Base-by-base conservation (phyloP, 208 protist genomes). In the Leishmania braziliensis region DNA sequence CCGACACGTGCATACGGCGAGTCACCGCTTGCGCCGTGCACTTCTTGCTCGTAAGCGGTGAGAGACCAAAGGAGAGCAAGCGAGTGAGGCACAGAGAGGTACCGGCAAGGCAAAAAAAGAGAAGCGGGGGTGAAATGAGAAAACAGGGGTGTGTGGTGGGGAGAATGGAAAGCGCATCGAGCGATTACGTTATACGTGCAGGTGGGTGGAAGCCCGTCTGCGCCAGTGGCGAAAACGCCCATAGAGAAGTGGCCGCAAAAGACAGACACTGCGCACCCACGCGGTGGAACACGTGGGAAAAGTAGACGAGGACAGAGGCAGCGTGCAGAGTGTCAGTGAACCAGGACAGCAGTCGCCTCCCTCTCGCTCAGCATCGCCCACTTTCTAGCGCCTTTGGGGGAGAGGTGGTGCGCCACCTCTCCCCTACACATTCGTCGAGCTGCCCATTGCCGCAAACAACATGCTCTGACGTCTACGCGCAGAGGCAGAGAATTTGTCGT, bases 71-170 rank as follows among this genome's bases (percentile, higher is more conserved):
- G 20, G 20, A n/a, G 60, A 65, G 60, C 60, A 9, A 65, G 43
- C 43, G 60, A 65, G 16, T 29, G 26, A 65, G 26, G 1, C 43
- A 46, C 43, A 46, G 43, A 46, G 43, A 46, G 60, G 29, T 65
- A 29, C n/a, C 60, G 29, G 26, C 23, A 14, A 58, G 54, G 20
- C 54, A 81, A 58, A 70, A 70, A 87, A 69, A 53, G 63, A 54
- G 56, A 78, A 69, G 50, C 2, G 29, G 50, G 63, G n/a, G 54
- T 46, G 72, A 63, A 46, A 68, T 20, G 53, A 39, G 9, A 51
- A 56, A 76, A 62, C 39, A 26, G 36, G 18, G 14, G 14, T 16
- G 5, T 16, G 63, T 4, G 63, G 6, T 33, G 36, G 63, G 20
- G 33, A 29, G 5, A 29, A 46, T 18, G 33, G 6, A 46, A 69